Percentiles rank a stretch among this genome's conserved stretches.
Conservation (phyloP, 306 rosid genomes). For the Castanea sativa region DNA sequence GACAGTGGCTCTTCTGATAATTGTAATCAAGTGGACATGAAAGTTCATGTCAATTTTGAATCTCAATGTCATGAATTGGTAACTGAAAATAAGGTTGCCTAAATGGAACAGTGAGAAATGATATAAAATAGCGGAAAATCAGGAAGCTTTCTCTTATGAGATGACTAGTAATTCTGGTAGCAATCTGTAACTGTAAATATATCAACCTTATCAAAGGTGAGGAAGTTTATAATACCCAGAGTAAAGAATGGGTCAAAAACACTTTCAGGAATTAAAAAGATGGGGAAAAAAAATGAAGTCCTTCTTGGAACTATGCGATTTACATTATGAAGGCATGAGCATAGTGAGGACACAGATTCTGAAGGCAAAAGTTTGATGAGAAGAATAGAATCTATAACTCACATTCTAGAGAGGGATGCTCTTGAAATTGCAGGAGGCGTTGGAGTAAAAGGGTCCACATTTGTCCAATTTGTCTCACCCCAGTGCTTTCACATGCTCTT, state of each 20-base stretch:
- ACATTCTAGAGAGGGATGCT: slow-evolving; percentile 12
- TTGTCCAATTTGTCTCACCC: slow-evolving; percentile 98
- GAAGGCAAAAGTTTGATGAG: background rate
- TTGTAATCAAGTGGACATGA: too few species aligned
- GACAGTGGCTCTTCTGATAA: too few species aligned
- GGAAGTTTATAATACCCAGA: background rate
- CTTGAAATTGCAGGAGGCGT: slow-evolving; percentile 53
- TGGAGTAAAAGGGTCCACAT: slow-evolving; percentile 43
- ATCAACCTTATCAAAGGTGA: background rate
- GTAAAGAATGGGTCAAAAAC: background rate
- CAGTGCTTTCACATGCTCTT: slow-evolving; percentile 86
- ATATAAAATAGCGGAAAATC: background rate
- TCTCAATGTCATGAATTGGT: too few species aligned
- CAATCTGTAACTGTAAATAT: background rate
- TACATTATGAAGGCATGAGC: background rate
- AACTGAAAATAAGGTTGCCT: background rate
- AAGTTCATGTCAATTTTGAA: too few species aligned
- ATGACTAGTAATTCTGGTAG: background rate
- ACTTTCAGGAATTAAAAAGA: background rate
- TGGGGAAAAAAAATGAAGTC: background rate
- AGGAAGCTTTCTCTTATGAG: background rate
- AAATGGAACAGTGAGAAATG: background rate
- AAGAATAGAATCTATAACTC: background rate
- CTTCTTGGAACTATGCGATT: background rate
- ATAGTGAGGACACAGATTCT: background rate